Percentiles rank a stretch among this genome's conserved stretches.
Conservation (phyloP, 2,329 filamentous ascomycete species). For the Aureobasidium lini region DNA sequence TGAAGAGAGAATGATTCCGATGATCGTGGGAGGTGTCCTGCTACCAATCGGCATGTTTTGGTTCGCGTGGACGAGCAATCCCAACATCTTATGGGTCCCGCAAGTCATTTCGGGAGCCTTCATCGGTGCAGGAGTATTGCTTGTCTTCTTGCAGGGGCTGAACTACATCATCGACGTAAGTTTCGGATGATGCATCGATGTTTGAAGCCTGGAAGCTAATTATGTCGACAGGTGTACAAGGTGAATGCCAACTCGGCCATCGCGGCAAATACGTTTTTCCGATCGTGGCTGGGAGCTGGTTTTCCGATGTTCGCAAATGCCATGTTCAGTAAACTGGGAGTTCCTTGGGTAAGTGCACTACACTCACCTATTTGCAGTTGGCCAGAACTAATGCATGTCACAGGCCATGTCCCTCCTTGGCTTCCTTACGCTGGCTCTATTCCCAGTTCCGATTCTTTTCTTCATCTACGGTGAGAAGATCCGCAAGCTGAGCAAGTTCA, state of each 20-base stretch:
- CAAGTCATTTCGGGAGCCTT: conserved; percentile 37
- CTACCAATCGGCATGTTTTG: conserved; percentile 41
- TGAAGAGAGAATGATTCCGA: conserved; percentile 39
- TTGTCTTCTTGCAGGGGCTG: conserved; percentile 33
- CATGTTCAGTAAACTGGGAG: conserved; percentile 22
- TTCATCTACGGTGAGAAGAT: conserved; percentile 23
- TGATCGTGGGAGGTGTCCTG: conserved; percentile 36
- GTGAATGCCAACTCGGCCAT: conserved; percentile 31
- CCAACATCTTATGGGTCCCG: conserved; percentile 35
- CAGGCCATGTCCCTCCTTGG: conserved; percentile 26
- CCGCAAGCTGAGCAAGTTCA: conserved; percentile 18
- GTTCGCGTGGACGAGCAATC: conserved; percentile 40
- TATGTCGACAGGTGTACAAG: conserved; percentile 23
- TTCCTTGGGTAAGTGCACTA: conserved; percentile 7
- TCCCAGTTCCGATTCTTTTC: conserved; percentile 23
- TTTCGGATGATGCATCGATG: conserved; percentile 24
- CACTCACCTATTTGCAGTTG: background rate
- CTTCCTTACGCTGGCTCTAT: conserved; percentile 23
- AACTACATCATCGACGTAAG: conserved; percentile 42
- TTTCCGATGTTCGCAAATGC: conserved; percentile 29
- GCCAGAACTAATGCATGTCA: conserved; percentile 19
- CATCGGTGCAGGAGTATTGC: conserved; percentile 37
- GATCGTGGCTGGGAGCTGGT: conserved; percentile 28
- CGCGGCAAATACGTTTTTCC: conserved; percentile 30
- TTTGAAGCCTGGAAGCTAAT: conserved; percentile 29